Evolutionary conservation across 2,329 filamentous ascomycete genomes (phyloP).

Genomic region (Annulohypoxylon truncatum): DNA sequence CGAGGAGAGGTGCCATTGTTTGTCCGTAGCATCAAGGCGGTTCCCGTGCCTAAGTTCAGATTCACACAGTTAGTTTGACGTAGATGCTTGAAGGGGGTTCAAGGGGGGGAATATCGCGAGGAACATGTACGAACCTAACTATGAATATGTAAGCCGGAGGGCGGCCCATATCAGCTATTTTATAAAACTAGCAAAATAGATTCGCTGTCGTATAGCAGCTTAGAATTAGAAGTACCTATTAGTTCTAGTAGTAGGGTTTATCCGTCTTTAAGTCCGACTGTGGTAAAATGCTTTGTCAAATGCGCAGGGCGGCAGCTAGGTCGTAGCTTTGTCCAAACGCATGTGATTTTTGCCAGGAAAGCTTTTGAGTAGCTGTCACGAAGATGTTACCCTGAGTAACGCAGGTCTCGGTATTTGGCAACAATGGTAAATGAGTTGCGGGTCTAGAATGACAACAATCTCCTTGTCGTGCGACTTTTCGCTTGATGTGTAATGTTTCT

Average conservation of each 20-base stretch:
- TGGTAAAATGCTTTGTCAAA: background rate
- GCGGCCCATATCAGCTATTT: constrained; percentile 54
- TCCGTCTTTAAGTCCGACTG: background rate
- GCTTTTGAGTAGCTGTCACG: constrained; percentile 4
- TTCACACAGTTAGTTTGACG: constrained; percentile 20
- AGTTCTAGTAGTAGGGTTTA: background rate
- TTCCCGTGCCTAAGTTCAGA: constrained; percentile 78
- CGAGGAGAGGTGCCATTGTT: constrained; percentile 92
- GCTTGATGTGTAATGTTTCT: constrained; percentile 5
- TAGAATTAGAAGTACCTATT: background rate
- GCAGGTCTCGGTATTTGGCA: constrained; percentile 27
- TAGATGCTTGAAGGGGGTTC: background rate
- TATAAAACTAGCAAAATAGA: background rate
- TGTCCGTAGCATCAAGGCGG: constrained; percentile 92
- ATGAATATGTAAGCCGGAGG: constrained; percentile 63
- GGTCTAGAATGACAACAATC: constrained; percentile 18
- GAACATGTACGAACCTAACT: constrained; percentile 56
- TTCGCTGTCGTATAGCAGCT: background rate
- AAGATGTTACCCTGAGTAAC: constrained; percentile 7
- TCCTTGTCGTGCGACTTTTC: constrained; percentile 4
- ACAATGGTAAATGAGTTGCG: constrained; percentile 17
- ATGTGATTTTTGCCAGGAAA: constrained; percentile 12
- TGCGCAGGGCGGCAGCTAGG: background rate
- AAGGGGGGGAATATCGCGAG: background rate
- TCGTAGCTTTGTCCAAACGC: background rate